Evolutionary conservation across 257 asterid species (phyloP).

Genomic region (Penstemon barbatus): DNA sequence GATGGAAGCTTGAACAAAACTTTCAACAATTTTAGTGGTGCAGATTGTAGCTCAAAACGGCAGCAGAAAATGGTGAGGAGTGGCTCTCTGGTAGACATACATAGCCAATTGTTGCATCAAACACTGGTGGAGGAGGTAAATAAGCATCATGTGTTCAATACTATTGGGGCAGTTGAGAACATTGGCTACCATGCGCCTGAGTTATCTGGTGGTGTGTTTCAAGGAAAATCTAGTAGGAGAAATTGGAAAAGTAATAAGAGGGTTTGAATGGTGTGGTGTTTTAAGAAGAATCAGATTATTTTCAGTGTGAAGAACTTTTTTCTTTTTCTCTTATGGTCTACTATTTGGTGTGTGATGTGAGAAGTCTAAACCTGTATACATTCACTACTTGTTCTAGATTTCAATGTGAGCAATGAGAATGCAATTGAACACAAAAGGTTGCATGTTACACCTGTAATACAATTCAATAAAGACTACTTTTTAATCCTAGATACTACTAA

Average conservation of each 20-base stretch:
- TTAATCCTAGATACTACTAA: neutral
- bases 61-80: constrained; percentile 40
- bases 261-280: constrained; percentile 23
- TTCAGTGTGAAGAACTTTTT: constrained; percentile 7
- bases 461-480: neutral
- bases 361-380: neutral
- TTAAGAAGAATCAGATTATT: constrained; percentile 14
- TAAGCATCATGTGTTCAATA: constrained; percentile 59
- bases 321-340: neutral
- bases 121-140: constrained; percentile 60
- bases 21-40: constrained; percentile 7
- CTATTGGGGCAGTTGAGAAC: constrained; percentile 70
- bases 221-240: constrained; percentile 13
- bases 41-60: constrained; percentile 16
- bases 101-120: constrained; percentile 67
- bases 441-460: constrained; percentile 24
- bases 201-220: constrained; percentile 10
- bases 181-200: constrained; percentile 50
- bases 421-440: neutral
- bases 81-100: constrained; percentile 56
- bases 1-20: constrained; percentile 30
- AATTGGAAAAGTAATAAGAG: constrained; percentile 3
- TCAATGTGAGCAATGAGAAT: constrained; percentile 24
- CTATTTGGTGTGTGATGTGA: constrained; percentile 29
- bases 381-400: constrained; percentile 8